Base-by-base conservation (phyloP, 2,329 filamentous ascomycete species). In the Chaetomium olivaceum region DNA sequence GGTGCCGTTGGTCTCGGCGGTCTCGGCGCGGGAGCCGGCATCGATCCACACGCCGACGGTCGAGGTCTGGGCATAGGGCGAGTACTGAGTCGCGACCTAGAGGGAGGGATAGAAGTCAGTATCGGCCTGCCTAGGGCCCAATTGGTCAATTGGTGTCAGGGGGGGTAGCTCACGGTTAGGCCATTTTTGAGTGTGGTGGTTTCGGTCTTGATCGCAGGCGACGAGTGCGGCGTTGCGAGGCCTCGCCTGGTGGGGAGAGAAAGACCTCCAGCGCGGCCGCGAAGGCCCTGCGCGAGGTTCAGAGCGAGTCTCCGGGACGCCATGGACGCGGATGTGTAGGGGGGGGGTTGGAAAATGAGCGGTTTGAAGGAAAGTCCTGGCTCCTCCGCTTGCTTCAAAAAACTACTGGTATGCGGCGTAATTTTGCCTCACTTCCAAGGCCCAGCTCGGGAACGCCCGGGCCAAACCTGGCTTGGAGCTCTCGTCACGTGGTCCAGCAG, bases 1-100 rank as follows among this genome's bases (percentile, higher is more conserved):
- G 75, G 95, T 99, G 82, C 95, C 95, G 85, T 98, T 99, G 78
- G 92, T 98, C 88, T 93, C 93, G 83, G 95, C 89, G 74, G 95
- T 99, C 87, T 99, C 95, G 80, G 95, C 93, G 81, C 95, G 88
- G 81, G 93, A 97, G 79, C 95, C 95, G 80, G 96, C 94, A 83
- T 99, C 96, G 80, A 99, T 99, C 93, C 95, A 99, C 73, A 99
- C 92, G 79, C 95, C 95, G 76, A 98, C 93, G 63, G 94, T 98
- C 76, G 93, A 97, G 69, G 95, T 98, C 85, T 98, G 93, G 76
- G 94, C 94, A 87, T 93, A 98, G 75, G 94, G 95, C 71, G 93
- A 97, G 85, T 98, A 91, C 81, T 99, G 94, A 75, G 95, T 96
- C 73, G 95, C 95, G 79, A 99, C 93, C 94, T 98, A 79, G 65